These are phyloP conservation scores for Shiraia bambusicola DNA, from an alignment of 2,329 filamentous ascomycete species.

Conservation along the genomic window DNA sequence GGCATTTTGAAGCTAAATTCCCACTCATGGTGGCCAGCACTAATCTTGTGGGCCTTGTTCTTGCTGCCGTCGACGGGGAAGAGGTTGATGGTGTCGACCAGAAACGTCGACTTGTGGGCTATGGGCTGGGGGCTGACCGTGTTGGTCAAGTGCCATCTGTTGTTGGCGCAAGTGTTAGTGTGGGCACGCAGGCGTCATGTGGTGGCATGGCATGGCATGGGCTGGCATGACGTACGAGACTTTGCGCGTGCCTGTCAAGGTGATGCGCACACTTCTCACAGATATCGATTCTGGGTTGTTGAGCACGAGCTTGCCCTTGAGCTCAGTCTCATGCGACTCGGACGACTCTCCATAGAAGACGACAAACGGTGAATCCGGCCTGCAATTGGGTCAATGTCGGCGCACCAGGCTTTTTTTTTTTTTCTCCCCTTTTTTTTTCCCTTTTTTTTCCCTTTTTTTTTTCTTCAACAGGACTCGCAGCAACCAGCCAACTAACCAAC, in stretches of 20 bases:
- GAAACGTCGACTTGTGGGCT: constrained; percentile 50
- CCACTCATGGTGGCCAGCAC: constrained; percentile 53
- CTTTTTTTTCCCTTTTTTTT: too few relatives aligned
- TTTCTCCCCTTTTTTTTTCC: too few relatives aligned
- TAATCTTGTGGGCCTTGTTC: constrained; percentile 51
- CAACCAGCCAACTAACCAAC: background rate
- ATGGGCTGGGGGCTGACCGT: constrained; percentile 47
- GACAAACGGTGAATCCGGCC: constrained; percentile 51
- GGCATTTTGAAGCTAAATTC: constrained; percentile 53
- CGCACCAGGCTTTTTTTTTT: too few relatives aligned
- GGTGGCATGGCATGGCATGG: too few relatives aligned
- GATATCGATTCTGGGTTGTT: constrained; percentile 51
- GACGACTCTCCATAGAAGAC: constrained; percentile 53
- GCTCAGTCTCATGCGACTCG: constrained; percentile 48
- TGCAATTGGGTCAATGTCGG: constrained; percentile 16
- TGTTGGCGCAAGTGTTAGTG: constrained; percentile 13
- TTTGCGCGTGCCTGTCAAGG: constrained; percentile 51
- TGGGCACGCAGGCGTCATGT: background rate
- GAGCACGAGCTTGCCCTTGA: constrained; percentile 51
- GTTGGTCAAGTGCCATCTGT: constrained; percentile 42
- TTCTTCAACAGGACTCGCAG: too few relatives aligned
- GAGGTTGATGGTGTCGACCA: constrained; percentile 48
- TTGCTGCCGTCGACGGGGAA: constrained; percentile 46
- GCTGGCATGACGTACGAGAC: constrained; percentile 43
- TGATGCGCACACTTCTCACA: constrained; percentile 50